Evolutionary conservation across 1,284 basidiomycete species (phyloP).

Genomic region (Microbotryum silenes-acaulis): DNA sequence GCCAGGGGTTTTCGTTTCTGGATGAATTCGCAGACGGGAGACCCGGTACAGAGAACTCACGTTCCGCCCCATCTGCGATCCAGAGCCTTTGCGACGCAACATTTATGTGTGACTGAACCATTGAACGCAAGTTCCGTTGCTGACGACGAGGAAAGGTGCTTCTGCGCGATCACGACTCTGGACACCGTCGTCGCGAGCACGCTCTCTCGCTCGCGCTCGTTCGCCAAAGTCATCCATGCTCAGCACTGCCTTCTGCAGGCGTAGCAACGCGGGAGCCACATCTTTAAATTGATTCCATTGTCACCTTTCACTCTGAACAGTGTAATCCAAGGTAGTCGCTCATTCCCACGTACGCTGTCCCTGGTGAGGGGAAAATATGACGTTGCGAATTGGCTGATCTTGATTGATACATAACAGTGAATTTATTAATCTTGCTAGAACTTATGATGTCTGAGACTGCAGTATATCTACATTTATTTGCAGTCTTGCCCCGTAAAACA

Average conservation of each 20-base stretch:
- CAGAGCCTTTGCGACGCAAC: conserved; percentile 21
- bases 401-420: no score
- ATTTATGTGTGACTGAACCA: not conserved
- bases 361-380: no score
- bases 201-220: not conserved
- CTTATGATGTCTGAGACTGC: no score
- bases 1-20: no score
- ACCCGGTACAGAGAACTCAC: conserved; percentile 3
- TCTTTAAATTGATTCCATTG: no score
- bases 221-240: not conserved
- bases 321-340: not conserved
- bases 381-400: no score
- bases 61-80: conserved; percentile 25
- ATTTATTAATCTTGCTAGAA: no score
- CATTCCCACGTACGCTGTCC: not conserved
- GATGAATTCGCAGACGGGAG: not conserved
- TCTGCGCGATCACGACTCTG: conserved; percentile 15
- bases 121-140: not conserved
- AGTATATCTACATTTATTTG: no score
- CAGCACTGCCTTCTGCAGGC: not conserved
- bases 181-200: conserved; percentile 12
- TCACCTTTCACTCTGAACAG: no score
- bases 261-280: not conserved
- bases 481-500: no score
- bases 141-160: not conserved